A percentile compares a stretch with the other conserved stretches of the same genome.
Conservation (phyloP, 202 grass and related monocot species). For the Schoenoplectus triqueter region DNA sequence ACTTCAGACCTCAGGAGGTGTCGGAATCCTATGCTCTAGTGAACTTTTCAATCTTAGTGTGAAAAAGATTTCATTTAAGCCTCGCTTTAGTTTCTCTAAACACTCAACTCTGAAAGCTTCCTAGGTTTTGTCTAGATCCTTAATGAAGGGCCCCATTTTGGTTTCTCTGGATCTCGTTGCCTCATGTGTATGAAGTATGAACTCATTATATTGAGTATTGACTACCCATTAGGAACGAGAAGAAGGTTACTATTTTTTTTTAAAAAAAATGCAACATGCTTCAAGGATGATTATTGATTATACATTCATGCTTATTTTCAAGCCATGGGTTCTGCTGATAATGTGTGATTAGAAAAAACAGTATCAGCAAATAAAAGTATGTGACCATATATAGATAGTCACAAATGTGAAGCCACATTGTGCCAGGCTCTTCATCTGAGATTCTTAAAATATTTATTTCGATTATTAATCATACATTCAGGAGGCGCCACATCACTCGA, state of each 20-base stretch:
- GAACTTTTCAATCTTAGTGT: slow-evolving; percentile 10
- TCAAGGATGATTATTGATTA: not conserved
- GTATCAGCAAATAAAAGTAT: not conserved
- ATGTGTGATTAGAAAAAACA: not conserved
- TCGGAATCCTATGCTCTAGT: slow-evolving; percentile 36
- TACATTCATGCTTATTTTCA: not conserved
- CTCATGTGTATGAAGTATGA: not conserved
- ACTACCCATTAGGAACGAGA: not conserved
- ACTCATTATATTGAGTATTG: not conserved
- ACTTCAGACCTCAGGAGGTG: slow-evolving; percentile 13
- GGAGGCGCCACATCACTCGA: not conserved
- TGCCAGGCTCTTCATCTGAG: not conserved
- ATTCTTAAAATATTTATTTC: slow-evolving; percentile 16
- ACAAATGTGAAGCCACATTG: slow-evolving; percentile 15
- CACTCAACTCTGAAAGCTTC: not conserved
- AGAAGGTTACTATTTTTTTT: not conserved
- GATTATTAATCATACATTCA: not conserved
- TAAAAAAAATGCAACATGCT: not conserved
- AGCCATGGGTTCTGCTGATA: not conserved
- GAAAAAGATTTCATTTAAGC: slow-evolving; percentile 5
- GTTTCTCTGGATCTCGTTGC: slow-evolving; percentile 4
- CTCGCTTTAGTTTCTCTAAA: not conserved
- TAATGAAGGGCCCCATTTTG: slow-evolving; percentile 29
- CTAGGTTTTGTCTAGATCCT: slow-evolving; percentile 18
- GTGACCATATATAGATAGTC: not conserved